Percentiles rank a stretch among this genome's conserved stretches.
phyloP scores from a whole-genome alignment of 768 basidiomycete genomes.

The Phallus indusiatus region DNA sequence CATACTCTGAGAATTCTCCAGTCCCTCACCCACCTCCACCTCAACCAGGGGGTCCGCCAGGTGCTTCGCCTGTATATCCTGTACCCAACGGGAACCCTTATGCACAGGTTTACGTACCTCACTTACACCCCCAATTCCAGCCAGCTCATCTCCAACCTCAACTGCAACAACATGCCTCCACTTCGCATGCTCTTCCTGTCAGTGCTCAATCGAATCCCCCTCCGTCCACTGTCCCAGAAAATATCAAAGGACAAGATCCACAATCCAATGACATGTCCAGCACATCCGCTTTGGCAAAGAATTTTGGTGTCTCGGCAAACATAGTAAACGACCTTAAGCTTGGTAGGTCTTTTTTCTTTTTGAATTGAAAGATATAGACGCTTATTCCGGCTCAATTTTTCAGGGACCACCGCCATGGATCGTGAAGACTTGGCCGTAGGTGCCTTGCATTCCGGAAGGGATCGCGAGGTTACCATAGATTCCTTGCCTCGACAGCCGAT shows the following conservation, averaged over 20 bases:
- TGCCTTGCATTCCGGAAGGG: constrained; percentile 61
- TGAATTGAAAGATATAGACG: constrained; percentile 1
- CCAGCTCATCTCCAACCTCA: constrained; percentile 30
- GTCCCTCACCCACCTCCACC: constrained; percentile 16
- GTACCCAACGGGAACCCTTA: constrained; percentile 8
- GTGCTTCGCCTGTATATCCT: background rate
- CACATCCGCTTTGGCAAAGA: constrained; percentile 64
- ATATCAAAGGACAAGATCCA: constrained; percentile 70
- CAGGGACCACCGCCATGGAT: constrained; percentile 30
- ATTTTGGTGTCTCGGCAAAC: constrained; percentile 65
- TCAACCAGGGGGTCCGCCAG: background rate
- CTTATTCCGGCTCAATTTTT: background rate
- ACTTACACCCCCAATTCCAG: constrained; percentile 48
- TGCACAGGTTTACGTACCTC: constrained; percentile 38
- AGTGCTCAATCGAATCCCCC: constrained; percentile 15
- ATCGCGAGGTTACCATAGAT: constrained; percentile 46
- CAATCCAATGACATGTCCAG: constrained; percentile 71
- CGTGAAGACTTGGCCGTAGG: constrained; percentile 69
- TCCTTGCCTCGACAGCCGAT: constrained; percentile 48
- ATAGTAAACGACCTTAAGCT: constrained; percentile 61
- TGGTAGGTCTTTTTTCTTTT: constrained; percentile 14
- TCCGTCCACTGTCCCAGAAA: constrained; percentile 16
- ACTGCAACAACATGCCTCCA: constrained; percentile 27
- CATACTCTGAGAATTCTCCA: background rate
- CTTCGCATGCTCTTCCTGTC: constrained; percentile 19